These are phyloP conservation scores for Mycena leptocephala DNA, from an alignment of 768 basidiomycete genomes.

Conservation along the genomic window DNA sequence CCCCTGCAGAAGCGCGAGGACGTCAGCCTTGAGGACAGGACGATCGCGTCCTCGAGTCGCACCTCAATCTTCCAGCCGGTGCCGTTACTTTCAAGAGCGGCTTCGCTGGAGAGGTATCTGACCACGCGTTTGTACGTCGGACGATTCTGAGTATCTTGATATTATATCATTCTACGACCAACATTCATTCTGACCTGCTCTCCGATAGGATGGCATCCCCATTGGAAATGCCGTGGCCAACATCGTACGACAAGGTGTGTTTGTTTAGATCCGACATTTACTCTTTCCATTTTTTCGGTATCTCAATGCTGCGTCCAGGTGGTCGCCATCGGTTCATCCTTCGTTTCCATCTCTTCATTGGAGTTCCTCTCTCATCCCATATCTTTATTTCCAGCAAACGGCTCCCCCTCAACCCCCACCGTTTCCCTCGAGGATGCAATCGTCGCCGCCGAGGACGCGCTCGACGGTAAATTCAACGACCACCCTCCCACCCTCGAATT, in stretches of 20 bases:
- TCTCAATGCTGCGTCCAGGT: conserved; percentile 38
- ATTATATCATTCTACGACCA: no score
- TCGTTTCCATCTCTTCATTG: conserved; percentile 57
- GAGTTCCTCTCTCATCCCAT: no score
- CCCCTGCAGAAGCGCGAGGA: conserved; percentile 18
- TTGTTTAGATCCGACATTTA: no score
- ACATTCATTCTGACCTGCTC: no score
- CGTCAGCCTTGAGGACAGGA: neutral
- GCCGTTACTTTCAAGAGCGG: conserved; percentile 19
- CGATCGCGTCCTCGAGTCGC: conserved; percentile 20
- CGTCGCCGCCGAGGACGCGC: conserved; percentile 44
- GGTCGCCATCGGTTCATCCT: conserved; percentile 63
- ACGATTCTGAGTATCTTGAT: conserved; percentile 1
- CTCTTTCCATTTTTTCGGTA: neutral
- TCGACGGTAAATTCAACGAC: conserved; percentile 49
- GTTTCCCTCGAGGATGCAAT: conserved; percentile 49
- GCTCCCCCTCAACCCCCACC: conserved; percentile 43
- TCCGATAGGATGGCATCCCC: conserved; percentile 50
- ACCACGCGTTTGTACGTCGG: conserved; percentile 13
- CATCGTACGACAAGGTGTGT: conserved; percentile 59
- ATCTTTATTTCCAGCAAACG: neutral
- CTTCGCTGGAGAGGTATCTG: conserved; percentile 22
- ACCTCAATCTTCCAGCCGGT: neutral
- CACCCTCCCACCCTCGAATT: conserved; percentile 51
- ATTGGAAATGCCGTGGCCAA: conserved; percentile 62